A percentile compares a stretch with the other conserved stretches of the same genome.
Evolutionary conservation across 2,329 filamentous ascomycete species (phyloP).

Genomic region (Thielaviopsis punctulata): DNA sequence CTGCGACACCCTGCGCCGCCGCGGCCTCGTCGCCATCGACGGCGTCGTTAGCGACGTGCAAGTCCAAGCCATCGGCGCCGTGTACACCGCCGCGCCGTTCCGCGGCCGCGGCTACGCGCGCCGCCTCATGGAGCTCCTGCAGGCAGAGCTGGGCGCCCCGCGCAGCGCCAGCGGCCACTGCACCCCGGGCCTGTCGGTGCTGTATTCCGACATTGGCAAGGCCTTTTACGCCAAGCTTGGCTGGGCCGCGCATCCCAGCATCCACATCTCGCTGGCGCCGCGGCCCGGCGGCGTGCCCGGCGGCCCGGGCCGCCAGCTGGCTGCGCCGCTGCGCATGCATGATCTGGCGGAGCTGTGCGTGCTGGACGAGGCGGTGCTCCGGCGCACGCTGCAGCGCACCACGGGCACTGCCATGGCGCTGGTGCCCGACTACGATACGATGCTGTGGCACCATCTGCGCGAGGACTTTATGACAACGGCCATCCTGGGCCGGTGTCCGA

Average conservation of each 20-base stretch:
- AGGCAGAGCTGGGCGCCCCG: constrained; percentile 8
- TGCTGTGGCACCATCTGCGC: constrained; percentile 63
- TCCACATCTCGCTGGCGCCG: constrained; percentile 40
- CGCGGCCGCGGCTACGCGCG: constrained; percentile 60
- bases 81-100: constrained; percentile 54
- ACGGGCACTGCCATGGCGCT: constrained; percentile 26
- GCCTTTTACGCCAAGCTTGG: constrained; percentile 61
- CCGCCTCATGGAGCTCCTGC: constrained; percentile 50
- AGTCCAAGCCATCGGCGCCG: constrained; percentile 61
- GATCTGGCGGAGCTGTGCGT: constrained; percentile 45
- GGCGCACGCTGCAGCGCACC: constrained; percentile 27
- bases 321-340: constrained; percentile 33
- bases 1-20: constrained; percentile 47
- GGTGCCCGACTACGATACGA: constrained; percentile 44
- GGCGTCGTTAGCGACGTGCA: constrained; percentile 20
- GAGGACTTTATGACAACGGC: constrained; percentile 60
- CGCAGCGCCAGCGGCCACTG: constrained; percentile 16
- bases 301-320: too few relatives aligned
- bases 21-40: constrained; percentile 23
- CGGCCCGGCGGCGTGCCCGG: constrained; percentile 15
- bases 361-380: constrained; percentile 46
- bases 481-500: constrained; percentile 35
- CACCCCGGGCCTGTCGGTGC: constrained; percentile 47
- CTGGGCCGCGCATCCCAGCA: constrained; percentile 59
- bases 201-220: constrained; percentile 79